Evolutionary conservation across 2,329 filamentous ascomycete species (phyloP), one percentile per base, ranked within the genome.

Genomic region (Xylariaceae sp.): DNA sequence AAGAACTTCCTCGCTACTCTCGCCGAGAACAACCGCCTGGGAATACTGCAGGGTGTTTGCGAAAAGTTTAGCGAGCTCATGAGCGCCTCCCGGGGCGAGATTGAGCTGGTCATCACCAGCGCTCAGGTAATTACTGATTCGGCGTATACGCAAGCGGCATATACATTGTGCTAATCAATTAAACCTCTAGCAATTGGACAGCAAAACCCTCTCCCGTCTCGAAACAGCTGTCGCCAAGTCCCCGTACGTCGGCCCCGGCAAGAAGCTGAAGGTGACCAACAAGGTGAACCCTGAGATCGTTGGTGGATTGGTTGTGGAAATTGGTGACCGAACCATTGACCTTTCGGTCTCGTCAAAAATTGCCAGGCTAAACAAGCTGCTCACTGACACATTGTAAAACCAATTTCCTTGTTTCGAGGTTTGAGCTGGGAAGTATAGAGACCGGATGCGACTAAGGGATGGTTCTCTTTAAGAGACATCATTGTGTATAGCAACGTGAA

Each of bases 361-460:
- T 78, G 85, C 90, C 76, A 96, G 92, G 87, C 91, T 99, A 86
- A 99, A 99, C 91, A 99, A 98, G 89, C 88, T 96, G 76, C 89
- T 99, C 74, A 93, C 85, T 69, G 95, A 99, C 80, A 85, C 89
- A 78, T 83, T 99, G 90, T 99, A 96, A 90, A 92, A 67, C 55
- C 70, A 71, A 67, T 67, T 65, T 56, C 58, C 62, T 76, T 73
- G 52, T 57, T 57, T 49, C 29, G 43, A 20, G 26, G 52, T 59
- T 50, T 16, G 57, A 56, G 54, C 48, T 48, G 55, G 48, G 60
- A 44, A 37, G 45, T 37, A 53, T 54, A 50, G 55, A 61, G 63
- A 63, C 59, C 63, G 40, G 52, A 49, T 52, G 54, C 55, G 52
- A 51, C 56, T 54, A 58, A 57, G 59, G 56, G 56, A 50, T 47